These are phyloP conservation scores for Aspergillus homomorphus DNA, from an alignment of 495 filamentous ascomycete species.

Conservation along the genomic window DNA sequence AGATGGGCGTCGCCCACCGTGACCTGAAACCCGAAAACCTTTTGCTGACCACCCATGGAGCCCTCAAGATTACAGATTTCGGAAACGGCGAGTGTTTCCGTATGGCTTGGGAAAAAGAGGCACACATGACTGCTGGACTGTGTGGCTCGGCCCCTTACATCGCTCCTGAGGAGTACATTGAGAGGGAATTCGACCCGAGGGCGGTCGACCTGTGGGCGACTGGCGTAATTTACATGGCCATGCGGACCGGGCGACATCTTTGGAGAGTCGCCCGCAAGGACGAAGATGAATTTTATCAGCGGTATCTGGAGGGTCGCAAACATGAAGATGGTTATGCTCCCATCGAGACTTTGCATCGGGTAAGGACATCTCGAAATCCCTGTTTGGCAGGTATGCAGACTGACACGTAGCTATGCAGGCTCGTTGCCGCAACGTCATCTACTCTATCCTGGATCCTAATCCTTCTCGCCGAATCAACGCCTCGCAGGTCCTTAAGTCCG, in stretches of 20 bases:
- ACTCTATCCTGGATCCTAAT: conserved; percentile 97
- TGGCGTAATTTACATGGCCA: conserved; percentile 99
- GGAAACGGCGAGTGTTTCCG: conserved; percentile 99
- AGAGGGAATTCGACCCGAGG: conserved; percentile 92
- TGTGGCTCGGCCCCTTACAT: conserved; percentile 98
- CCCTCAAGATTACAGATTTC: conserved; percentile 98
- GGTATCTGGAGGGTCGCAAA: conserved; percentile 86
- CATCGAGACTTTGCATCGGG: conserved; percentile 92
- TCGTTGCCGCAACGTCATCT: conserved; percentile 97
- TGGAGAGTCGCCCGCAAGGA: conserved; percentile 96
- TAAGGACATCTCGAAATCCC: conserved; percentile 50
- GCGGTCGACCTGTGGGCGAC: conserved; percentile 98
- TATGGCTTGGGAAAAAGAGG: conserved; percentile 98
- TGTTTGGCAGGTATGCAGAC: conserved; percentile 20
- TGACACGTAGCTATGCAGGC: conserved; percentile 58
- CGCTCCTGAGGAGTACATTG: conserved; percentile 91
- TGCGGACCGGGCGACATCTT: conserved; percentile 92
- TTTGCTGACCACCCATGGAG: conserved; percentile 85
- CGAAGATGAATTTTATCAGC: conserved; percentile 94
- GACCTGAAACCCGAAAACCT: conserved; percentile 98
- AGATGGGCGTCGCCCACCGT: conserved; percentile 98
- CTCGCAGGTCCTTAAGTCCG: conserved; percentile 93
- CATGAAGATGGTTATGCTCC: conserved; percentile 94
- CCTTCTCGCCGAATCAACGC: conserved; percentile 84
- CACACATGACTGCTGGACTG: conserved; percentile 95